Evolutionary conservation across 1,139 yeast genomes (phyloP), one percentile per base, ranked within the genome.

Genomic region (Insectozyma bohioensis): DNA sequence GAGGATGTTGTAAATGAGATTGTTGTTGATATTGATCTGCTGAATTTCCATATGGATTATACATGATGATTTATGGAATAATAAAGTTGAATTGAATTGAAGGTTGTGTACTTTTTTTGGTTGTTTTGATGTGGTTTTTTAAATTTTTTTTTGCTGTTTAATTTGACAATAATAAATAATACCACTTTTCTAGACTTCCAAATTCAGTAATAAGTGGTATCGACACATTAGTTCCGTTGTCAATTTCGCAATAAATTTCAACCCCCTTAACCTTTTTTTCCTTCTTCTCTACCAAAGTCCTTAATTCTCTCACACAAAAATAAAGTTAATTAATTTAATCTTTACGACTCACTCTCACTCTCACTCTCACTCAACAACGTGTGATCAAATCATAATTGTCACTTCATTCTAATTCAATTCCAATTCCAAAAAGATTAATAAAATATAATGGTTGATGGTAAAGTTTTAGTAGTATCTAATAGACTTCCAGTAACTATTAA

Each of bases 401-500:
- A n/a, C n/a, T n/a, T n/a, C n/a, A n/a, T n/a, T n/a, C n/a, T n/a
- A n/a, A n/a, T n/a, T n/a, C n/a, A n/a, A n/a, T n/a, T n/a, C n/a
- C n/a, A n/a, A n/a, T n/a, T n/a, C n/a, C n/a, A n/a, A n/a, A n/a
- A n/a, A n/a, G n/a, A n/a, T n/a, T n/a, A 24, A 14, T 8, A 16
- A n/a, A 6, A 14, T 20, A 19, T 24, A 31, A 58, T 57, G 62
- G 56, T 54, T 20, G 49, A 58, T 31, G 84, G 90, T 12, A 85
- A 85, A 60, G 94, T 92, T 14, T 63, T 94, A 31, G 97, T 94
- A 10, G 95, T 94, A 3, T 88, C 97, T 9, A 94, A 94, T 58
- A 72, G 99, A 50, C 75, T 94, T 40, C 98, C 98, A 0, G 97
- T 92, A 31, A 92, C 98, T 2, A 86, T 90, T 50, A 79, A 74